A percentile compares a stretch with the other conserved stretches of the same genome.
Evolutionary conservation across 805 yeast species (phyloP).

Genomic region (Candida xyloterini): DNA sequence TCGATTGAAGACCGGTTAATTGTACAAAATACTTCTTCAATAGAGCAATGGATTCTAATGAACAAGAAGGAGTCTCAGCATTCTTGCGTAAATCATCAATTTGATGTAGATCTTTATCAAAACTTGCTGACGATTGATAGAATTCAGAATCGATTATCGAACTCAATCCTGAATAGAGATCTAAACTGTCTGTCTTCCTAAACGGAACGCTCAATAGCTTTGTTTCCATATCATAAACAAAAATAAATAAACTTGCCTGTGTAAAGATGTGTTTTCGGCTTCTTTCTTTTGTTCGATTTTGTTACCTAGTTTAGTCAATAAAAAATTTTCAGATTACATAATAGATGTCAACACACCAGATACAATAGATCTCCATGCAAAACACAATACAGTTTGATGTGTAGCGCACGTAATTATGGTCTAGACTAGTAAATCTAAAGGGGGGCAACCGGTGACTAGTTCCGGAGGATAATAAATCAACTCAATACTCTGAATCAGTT

Average conservation of each 20-base stretch:
- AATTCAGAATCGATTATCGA: conserved; percentile 40
- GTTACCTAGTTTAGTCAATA: conserved; percentile 3
- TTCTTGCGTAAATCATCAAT: conserved; percentile 44
- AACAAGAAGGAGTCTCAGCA: conserved; percentile 31
- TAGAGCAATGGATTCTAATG: conserved; percentile 35
- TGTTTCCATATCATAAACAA: conserved; percentile 13
- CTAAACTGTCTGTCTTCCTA: conserved; percentile 34
- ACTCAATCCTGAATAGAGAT: conserved; percentile 32
- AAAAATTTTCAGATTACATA: conserved; percentile 5
- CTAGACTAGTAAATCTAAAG: conserved; percentile 9
- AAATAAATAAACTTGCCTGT: conserved; percentile 1
- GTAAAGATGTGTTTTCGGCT: conserved; percentile 3
- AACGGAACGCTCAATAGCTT: conserved; percentile 41
- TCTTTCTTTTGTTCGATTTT: background rate
- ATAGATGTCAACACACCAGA: background rate
- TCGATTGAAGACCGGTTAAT: conserved; percentile 42
- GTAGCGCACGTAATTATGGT: conserved; percentile 12
- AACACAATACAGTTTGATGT: conserved; percentile 6
- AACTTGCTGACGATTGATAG: conserved; percentile 34
- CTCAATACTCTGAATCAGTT: too few relatives aligned
- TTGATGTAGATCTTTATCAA: conserved; percentile 33
- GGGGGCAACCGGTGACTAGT: background rate
- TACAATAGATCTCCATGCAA: conserved; percentile 2
- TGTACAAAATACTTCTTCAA: conserved; percentile 47
- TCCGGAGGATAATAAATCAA: too few relatives aligned